Conservation (phyloP, 352 stramenopile genomes). For the Globisporangium irregulare region DNA sequence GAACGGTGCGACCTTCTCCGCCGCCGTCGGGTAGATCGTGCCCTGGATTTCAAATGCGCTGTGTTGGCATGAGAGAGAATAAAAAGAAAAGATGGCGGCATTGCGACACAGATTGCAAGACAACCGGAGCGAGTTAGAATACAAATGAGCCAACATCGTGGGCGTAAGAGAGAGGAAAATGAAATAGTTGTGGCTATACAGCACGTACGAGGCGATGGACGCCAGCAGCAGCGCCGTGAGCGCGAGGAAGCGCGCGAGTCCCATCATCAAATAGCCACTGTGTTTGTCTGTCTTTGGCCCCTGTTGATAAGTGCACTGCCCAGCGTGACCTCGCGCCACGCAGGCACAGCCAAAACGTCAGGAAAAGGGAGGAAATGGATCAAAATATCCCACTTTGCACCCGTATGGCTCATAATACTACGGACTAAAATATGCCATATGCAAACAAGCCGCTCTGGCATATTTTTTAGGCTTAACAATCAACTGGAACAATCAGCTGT, state of each 20-base stretch:
- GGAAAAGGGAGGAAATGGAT: not conserved
- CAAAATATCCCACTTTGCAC: no score
- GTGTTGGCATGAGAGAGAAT: not conserved
- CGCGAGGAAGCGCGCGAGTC: conserved; percentile 28
- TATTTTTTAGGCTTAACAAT: no score
- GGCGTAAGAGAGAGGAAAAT: not conserved
- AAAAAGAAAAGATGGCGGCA: not conserved
- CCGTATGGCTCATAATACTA: no score
- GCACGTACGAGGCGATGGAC: conserved; percentile 19
- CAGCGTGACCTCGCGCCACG: not conserved
- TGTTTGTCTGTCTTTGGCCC: not conserved
- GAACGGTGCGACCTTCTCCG: conserved; percentile 57
- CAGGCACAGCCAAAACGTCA: not conserved
- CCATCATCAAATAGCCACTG: conserved; percentile 15
- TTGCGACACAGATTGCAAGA: conserved; percentile 5
- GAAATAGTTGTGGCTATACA: not conserved
- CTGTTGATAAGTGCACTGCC: not conserved
- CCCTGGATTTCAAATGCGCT: conserved; percentile 59
- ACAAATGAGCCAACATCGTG: not conserved
- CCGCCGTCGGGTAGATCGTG: conserved; percentile 44
- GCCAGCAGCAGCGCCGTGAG: conserved; percentile 35
- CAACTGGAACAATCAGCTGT: no score
- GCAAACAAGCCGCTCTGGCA: no score
- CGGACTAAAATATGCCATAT: no score
- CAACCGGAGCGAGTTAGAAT: not conserved